These are phyloP conservation scores for Talaromyces sp. DNA, from an alignment of 2,329 filamentous ascomycete genomes.

Conservation along the genomic window DNA sequence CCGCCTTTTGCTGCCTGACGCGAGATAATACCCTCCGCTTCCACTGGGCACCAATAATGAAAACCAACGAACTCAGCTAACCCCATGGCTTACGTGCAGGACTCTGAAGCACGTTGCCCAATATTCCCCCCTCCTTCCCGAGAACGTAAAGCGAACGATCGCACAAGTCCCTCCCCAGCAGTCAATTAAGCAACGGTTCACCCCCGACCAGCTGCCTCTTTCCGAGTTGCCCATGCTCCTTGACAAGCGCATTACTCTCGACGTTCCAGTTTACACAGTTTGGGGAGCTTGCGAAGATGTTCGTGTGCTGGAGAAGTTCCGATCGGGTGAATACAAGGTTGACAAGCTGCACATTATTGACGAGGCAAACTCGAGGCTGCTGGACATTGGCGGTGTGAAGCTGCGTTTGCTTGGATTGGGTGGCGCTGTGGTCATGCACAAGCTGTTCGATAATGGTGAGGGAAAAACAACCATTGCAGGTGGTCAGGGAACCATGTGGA, in stretches of 20 bases:
- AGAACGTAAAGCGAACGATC: slow-evolving; percentile 68
- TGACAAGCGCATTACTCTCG: slow-evolving; percentile 83
- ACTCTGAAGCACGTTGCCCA: slow-evolving; percentile 98
- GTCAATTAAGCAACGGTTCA: slow-evolving; percentile 80
- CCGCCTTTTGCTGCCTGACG: slow-evolving; percentile 13
- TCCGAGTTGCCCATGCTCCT: slow-evolving; percentile 91
- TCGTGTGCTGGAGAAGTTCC: slow-evolving; percentile 93
- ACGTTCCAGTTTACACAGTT: slow-evolving; percentile 96
- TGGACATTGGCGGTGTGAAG: slow-evolving; percentile 95
- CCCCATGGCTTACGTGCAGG: slow-evolving; percentile 51
- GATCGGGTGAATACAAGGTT: slow-evolving; percentile 97
- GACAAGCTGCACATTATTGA: slow-evolving; percentile 98
- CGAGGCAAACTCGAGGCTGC: slow-evolving; percentile 90
- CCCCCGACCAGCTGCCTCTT: slow-evolving; percentile 78
- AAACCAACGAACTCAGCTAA: slow-evolving; percentile 17
- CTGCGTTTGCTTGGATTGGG: slow-evolving; percentile 89
- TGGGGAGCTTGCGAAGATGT: slow-evolving; percentile 99
- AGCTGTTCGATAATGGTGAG: slow-evolving; percentile 98
- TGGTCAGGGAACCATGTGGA: slow-evolving; percentile 99
- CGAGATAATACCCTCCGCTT: slow-evolving; percentile 1
- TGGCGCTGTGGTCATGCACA: slow-evolving; percentile 98
- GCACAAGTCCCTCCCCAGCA: slow-evolving; percentile 68
- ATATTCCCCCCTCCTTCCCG: slow-evolving; percentile 91
- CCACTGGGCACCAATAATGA: slow-evolving; percentile 6
- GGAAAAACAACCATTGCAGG: slow-evolving; percentile 97